Base-by-base conservation (phyloP, 805 yeast genomes). In the Diddensiella caesifluorescens region DNA sequence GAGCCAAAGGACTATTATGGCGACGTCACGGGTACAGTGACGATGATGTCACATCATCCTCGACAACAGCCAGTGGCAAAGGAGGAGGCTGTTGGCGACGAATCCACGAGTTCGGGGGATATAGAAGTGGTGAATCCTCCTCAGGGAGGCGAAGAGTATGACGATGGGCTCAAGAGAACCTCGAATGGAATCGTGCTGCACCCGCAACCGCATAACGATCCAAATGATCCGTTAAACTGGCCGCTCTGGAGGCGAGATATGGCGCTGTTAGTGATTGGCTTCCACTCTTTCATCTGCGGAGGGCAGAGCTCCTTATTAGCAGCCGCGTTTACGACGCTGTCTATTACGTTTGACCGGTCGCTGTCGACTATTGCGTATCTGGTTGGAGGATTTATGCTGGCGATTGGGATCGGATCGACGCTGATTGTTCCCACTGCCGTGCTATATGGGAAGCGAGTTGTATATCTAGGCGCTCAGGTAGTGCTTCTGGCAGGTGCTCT, bases 171-270 rank as follows among this genome's bases (percentile, higher is more conserved):
- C 36, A 77, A 77, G 44, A 68, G 64, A 33, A 70, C 74, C 4
- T 56, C 63, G 5, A 55, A 58, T 3, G 83, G 83, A 1, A 59
- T 78, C 18, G 68, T 78, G 25, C 59, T 79, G 26, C 60, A 67
- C 41, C 84, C 84, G 0, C 84, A 78, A 55, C 84, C 84, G 4
- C 75, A 73, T 28, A 74, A 77, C 49, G 64, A 72, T 47, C 79
- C 80, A 3, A 77, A 79, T 51, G 84, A 78, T 48, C 84, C 84
- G 2, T 62, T 78, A 30, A 79, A 78, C 51, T 77, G 83, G 84
- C 80, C 83, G 1, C 51, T 68, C 5, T 74, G 79, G 76, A 64
- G 74, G 30, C 63, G 80, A 22, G 83, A 77, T 46, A 45, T 74
- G 35, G 74, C 80, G 5, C 59, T 77, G 30, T 49, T 67, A 7